Evolutionary conservation across 176 grass and related monocot species (phyloP).

Genomic region (Cenchrus fungigraminus): DNA sequence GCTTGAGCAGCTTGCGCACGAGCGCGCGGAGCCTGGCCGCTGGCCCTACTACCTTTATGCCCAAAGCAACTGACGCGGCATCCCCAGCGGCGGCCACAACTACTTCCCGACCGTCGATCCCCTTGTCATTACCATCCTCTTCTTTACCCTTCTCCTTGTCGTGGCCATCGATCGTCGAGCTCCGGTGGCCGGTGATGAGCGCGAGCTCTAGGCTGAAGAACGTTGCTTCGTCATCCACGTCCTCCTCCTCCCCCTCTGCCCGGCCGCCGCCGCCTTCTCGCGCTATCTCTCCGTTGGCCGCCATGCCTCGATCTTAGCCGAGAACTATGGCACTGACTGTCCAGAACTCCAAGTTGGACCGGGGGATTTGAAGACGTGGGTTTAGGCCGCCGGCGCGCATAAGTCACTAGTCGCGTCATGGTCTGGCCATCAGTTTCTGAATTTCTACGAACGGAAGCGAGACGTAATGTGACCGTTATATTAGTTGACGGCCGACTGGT

Average conservation of each 20-base stretch:
- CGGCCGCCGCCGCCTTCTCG: background rate
- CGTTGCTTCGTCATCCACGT: background rate
- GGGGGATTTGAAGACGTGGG: background rate
- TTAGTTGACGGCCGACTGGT: background rate
- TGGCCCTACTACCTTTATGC: background rate
- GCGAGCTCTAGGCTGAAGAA: constrained; percentile 1
- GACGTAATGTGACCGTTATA: background rate
- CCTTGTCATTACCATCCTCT: background rate
- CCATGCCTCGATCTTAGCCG: background rate
- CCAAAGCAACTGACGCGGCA: background rate
- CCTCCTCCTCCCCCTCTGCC: background rate
- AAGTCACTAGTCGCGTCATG: background rate
- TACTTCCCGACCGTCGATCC: background rate
- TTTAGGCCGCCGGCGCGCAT: background rate
- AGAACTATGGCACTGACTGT: background rate
- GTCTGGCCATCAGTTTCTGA: background rate
- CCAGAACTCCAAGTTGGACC: too few species aligned
- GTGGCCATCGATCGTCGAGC: background rate
- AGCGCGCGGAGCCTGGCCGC: constrained; percentile 11
- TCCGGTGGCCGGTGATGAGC: background rate
- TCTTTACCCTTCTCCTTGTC: background rate
- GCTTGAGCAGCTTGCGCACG: background rate
- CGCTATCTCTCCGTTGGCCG: background rate
- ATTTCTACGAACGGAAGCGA: background rate
- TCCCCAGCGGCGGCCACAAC: background rate